Base-by-base conservation (phyloP, 73 alveolate species). In the Paramecium pentaurelia region DNA sequence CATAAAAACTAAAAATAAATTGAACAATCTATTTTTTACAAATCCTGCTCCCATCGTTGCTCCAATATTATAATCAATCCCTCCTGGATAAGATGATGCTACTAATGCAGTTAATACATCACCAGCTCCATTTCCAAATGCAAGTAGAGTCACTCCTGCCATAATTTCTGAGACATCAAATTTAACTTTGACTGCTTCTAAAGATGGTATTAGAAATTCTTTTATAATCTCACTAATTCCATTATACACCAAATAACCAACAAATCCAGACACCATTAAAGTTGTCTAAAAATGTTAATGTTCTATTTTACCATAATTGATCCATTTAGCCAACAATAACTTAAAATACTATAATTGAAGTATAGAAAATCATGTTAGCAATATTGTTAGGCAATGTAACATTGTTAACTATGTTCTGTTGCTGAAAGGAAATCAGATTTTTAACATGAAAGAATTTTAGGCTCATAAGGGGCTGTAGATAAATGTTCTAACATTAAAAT, bases 111-210 rank as follows among this genome's bases (percentile, higher is more conserved):
- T 80, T 44, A 80, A 27, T 3, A 80, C 91, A 47, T 80, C 91
- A 32, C 75, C 91, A 42, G 91, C 91, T 18, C 91, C 91, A 80
- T 80, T 44, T 18, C 75, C 91, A 80, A 80, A 80, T 22, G 91
- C 91, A 18, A 80, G 22, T 11, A 44, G 7, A 11, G 91, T 80
- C 6, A 80, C 91, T 20, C 77, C 91, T 14, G 91, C 91, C 91
- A 80, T 80, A 14, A 80, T 44, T 25, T 80, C 91, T 12, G 91
- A 80, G 2, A 80, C 47, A 5, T 80, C 77, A 27, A 42, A 44
- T 80, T 36, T 40, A 30, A 32, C 38, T 47, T 80, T 44, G 44
- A 80, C 75, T 44, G 49, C 73, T 14, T 80, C 91, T 20, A 80
- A 80, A 27, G 64, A 45, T 40, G 75, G 91, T 25, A 49, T 80